phyloP scores from a whole-genome alignment of 140 eudicot species.

The Anethum foeniculum region DNA sequence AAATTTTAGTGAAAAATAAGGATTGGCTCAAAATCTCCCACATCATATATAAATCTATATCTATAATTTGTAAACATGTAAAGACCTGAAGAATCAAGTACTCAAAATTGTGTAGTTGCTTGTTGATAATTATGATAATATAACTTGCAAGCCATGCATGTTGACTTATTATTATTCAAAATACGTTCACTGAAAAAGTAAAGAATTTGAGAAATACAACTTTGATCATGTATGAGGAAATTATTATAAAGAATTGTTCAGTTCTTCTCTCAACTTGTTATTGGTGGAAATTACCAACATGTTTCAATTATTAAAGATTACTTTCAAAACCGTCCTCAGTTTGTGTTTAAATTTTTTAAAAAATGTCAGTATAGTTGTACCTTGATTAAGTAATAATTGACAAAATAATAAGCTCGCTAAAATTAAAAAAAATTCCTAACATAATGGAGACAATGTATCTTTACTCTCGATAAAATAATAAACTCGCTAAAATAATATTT shows the following conservation, averaged over 20 bases:
- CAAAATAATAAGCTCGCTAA: too few species aligned
- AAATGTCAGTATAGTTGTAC: too few species aligned
- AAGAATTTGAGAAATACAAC: background rate
- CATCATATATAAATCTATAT: background rate
- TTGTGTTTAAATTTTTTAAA: too few species aligned
- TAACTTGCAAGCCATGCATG: background rate
- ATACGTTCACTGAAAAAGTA: background rate
- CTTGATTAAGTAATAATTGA: too few species aligned
- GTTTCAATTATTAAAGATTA: background rate
- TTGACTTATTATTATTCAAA: background rate
- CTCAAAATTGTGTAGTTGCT: background rate
- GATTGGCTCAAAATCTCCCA: background rate
- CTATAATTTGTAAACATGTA: background rate
- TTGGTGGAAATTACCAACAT: background rate
- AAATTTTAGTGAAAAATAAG: background rate
- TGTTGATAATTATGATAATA: too few species aligned
- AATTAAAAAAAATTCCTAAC: too few species aligned
- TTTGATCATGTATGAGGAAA: background rate
- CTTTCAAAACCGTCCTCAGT: background rate
- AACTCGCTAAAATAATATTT: too few species aligned
- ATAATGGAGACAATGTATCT: too few species aligned
- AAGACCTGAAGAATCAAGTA: background rate
- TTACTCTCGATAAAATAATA: too few species aligned
- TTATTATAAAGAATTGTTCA: background rate
- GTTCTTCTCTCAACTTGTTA: background rate